Evolutionary conservation across 2,329 filamentous ascomycete genomes (phyloP).

Genomic region (Magnaporthales sp.): DNA sequence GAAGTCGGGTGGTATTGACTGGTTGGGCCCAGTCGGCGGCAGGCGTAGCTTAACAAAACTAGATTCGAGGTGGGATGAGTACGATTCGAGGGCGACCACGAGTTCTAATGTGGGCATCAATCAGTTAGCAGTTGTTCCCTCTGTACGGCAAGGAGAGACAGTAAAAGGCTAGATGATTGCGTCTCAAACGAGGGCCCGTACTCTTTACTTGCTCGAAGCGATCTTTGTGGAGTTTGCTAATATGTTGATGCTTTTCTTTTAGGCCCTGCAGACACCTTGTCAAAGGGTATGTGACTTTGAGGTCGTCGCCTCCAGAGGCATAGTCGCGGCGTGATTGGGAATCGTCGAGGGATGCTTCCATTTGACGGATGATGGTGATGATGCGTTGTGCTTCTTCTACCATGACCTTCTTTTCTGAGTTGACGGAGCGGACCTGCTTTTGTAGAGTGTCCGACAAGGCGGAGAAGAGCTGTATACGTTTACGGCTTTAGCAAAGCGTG

Average conservation of each 20-base stretch:
- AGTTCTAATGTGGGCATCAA: constrained; percentile 53
- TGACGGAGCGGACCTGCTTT: constrained; percentile 78
- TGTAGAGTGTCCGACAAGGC: constrained; percentile 87
- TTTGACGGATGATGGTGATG: constrained; percentile 80
- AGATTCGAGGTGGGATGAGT: constrained; percentile 88
- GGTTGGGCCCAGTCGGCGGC: constrained; percentile 70
- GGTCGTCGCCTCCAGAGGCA: constrained; percentile 44
- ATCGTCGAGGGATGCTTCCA: constrained; percentile 85
- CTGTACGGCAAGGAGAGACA: neutral
- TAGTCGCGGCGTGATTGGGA: constrained; percentile 56
- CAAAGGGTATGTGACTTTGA: constrained; percentile 77
- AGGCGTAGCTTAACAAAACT: constrained; percentile 80
- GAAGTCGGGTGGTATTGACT: constrained; percentile 72
- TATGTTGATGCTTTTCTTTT: constrained; percentile 76
- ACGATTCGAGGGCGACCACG: constrained; percentile 86
- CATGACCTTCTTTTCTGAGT: constrained; percentile 81
- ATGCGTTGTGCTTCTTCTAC: constrained; percentile 82
- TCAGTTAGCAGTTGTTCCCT: neutral
- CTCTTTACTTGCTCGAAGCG: constrained; percentile 94
- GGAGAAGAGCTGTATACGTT: constrained; percentile 63
- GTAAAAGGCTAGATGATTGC: neutral
- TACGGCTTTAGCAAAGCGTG: constrained; percentile 4
- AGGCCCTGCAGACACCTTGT: constrained; percentile 68
- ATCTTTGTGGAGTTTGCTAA: constrained; percentile 78
- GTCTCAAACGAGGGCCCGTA: constrained; percentile 33